Evolutionary conservation across 768 basidiomycete genomes (phyloP).

Genomic region (Tulasnella sp.): DNA sequence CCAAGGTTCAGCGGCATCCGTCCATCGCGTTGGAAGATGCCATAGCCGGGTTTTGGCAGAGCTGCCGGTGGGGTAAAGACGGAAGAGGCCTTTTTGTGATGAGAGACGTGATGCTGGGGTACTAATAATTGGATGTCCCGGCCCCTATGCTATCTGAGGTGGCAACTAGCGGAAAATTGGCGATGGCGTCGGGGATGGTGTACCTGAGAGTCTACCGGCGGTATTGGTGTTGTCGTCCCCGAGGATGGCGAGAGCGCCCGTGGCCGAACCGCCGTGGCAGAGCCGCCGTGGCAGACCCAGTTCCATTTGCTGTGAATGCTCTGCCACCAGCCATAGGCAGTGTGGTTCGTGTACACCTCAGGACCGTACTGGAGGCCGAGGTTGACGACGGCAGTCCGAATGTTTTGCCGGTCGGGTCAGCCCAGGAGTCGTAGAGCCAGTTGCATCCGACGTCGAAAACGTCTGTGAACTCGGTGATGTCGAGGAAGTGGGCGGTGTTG

Average conservation of each 20-base stretch:
- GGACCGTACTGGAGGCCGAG: slow-evolving; percentile 39
- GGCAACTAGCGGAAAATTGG: slow-evolving; percentile 42
- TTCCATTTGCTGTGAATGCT: slow-evolving; percentile 44
- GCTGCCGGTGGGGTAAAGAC: slow-evolving; percentile 36
- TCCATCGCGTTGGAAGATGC: slow-evolving; percentile 48
- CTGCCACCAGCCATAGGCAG: slow-evolving; percentile 19
- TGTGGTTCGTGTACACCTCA: slow-evolving; percentile 29
- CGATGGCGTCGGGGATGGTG: slow-evolving; percentile 40
- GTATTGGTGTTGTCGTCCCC: slow-evolving; percentile 38
- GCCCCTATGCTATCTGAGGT: slow-evolving; percentile 44
- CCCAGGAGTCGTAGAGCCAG: slow-evolving; percentile 76
- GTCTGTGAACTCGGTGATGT: slow-evolving; percentile 41
- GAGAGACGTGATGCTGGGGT: slow-evolving; percentile 39
- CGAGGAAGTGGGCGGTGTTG: slow-evolving; percentile 45
- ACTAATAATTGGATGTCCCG: slow-evolving; percentile 45
- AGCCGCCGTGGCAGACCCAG: slow-evolving; percentile 47
- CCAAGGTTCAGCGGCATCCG: slow-evolving; percentile 39
- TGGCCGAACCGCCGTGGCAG: too few relatives aligned
- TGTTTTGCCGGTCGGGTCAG: slow-evolving; percentile 43
- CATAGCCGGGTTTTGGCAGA: slow-evolving; percentile 44
- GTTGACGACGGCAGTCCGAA: slow-evolving; percentile 44
- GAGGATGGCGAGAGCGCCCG: slow-evolving; percentile 36
- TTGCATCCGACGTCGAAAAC: slow-evolving; percentile 80
- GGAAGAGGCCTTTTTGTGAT: slow-evolving; percentile 43
- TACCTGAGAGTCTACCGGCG: slow-evolving; percentile 38